These are phyloP conservation scores for Herpetospermum pedunculosum DNA, from an alignment of 306 rosid species.

Conservation along the genomic window DNA sequence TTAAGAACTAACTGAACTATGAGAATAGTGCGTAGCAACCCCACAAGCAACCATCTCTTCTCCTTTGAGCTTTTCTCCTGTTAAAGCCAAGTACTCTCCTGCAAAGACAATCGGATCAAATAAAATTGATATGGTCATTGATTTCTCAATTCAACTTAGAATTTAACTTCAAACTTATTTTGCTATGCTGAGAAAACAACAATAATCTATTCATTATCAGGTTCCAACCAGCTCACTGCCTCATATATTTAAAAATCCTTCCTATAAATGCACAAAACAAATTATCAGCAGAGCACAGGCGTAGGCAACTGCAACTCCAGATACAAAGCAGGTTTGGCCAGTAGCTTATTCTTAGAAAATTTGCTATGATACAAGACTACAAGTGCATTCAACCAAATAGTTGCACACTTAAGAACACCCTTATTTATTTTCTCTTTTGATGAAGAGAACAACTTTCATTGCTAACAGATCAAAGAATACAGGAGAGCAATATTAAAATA, in stretches of 20 bases:
- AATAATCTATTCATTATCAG: background rate
- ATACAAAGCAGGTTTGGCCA: background rate
- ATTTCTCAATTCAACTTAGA: background rate
- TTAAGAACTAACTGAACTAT: constrained; percentile 46
- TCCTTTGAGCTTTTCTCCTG: constrained; percentile 75
- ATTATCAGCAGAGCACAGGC: background rate
- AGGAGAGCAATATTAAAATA: background rate
- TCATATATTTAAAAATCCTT: background rate
- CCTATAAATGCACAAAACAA: background rate
- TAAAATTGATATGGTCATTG: background rate
- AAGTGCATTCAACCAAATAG: background rate
- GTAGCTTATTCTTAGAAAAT: background rate
- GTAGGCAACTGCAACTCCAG: background rate
- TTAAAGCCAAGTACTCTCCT: constrained; percentile 92
- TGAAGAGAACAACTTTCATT: background rate
- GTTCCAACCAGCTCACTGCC: background rate
- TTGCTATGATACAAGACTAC: background rate
- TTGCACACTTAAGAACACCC: background rate
- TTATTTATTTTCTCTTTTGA: background rate
- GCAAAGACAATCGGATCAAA: constrained; percentile 8
- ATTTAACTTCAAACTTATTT: background rate
- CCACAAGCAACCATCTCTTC: constrained; percentile 78
- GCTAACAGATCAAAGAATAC: background rate
- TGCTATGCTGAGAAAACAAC: background rate
- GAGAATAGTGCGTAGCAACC: constrained; percentile 80